Percentiles rank a stretch among this genome's conserved stretches.
Evolutionary conservation across 208 protist genomes (phyloP).

Genomic region (Acanthamoeba castellanii): DNA sequence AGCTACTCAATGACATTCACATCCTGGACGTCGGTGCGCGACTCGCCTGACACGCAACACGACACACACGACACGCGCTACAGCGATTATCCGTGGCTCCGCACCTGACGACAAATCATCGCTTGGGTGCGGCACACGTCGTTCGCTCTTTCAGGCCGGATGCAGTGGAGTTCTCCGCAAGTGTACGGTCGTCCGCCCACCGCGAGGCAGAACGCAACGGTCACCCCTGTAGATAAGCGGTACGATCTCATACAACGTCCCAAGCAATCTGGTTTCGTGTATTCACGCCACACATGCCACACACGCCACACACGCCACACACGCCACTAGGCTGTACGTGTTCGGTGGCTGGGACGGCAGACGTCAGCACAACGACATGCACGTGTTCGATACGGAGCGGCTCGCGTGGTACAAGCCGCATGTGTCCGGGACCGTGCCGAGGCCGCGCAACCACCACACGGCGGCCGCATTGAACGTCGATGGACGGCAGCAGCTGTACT

Average conservation of each 20-base stretch:
- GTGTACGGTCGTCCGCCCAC: slow-evolving; percentile 56
- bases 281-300: background rate
- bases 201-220: slow-evolving; percentile 51
- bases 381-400: slow-evolving; percentile 71
- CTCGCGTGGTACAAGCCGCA: slow-evolving; percentile 65
- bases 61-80: background rate
- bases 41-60: background rate
- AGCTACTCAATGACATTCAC: slow-evolving; percentile 60
- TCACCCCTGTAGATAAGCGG: slow-evolving; percentile 72
- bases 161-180: slow-evolving; percentile 35
- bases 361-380: slow-evolving; percentile 70
- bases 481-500: slow-evolving; percentile 56
- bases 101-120: too few relatives aligned
- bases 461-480: slow-evolving; percentile 25
- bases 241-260: background rate
- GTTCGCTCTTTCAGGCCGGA: background rate
- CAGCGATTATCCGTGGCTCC: background rate
- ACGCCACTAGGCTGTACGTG: slow-evolving; percentile 29
- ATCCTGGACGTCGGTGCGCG: slow-evolving; percentile 56
- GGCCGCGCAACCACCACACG: slow-evolving; percentile 71
- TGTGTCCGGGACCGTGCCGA: slow-evolving; percentile 65
- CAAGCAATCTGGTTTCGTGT: background rate
- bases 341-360: slow-evolving; percentile 72
- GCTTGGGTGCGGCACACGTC: background rate
- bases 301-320: background rate